Evolutionary conservation across 805 yeast genomes (phyloP).

Genomic region (Nematodospora valgi): DNA sequence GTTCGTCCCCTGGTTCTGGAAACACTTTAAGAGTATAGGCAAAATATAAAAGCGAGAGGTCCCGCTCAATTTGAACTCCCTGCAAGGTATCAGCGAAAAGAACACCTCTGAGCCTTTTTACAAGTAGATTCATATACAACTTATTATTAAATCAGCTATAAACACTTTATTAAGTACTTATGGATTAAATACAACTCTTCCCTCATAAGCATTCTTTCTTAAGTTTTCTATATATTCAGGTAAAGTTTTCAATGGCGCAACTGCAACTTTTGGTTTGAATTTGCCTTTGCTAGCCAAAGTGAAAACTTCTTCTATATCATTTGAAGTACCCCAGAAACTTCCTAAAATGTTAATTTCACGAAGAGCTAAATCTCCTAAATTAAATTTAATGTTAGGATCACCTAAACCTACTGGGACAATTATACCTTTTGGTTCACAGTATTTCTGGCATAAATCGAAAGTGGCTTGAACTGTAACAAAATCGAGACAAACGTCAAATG

Average conservation of each 20-base stretch:
- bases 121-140: too few species aligned
- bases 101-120: too few species aligned
- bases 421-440: constrained; percentile 33
- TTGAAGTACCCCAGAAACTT: constrained; percentile 43
- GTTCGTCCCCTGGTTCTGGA: too few species aligned
- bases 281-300: constrained; percentile 37
- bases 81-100: too few species aligned
- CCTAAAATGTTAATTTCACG: constrained; percentile 39
- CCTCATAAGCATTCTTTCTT: constrained; percentile 26
- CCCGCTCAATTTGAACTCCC: too few species aligned
- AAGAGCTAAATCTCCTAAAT: constrained; percentile 34
- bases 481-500: constrained; percentile 40
- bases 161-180: constrained; percentile 1
- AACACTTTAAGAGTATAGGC: too few species aligned
- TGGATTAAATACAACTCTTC: constrained; percentile 11
- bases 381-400: constrained; percentile 21
- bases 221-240: constrained; percentile 34
- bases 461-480: constrained; percentile 34
- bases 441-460: constrained; percentile 24
- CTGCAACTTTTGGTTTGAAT: constrained; percentile 33
- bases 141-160: too few species aligned
- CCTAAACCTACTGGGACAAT: constrained; percentile 46
- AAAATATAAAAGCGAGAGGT: too few species aligned
- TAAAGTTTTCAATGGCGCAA: constrained; percentile 29
- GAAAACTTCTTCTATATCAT: constrained; percentile 41